Evolutionary conservation across 192 early-diverging fungal species (phyloP).

Genomic region (Rhizophagus sp.): DNA sequence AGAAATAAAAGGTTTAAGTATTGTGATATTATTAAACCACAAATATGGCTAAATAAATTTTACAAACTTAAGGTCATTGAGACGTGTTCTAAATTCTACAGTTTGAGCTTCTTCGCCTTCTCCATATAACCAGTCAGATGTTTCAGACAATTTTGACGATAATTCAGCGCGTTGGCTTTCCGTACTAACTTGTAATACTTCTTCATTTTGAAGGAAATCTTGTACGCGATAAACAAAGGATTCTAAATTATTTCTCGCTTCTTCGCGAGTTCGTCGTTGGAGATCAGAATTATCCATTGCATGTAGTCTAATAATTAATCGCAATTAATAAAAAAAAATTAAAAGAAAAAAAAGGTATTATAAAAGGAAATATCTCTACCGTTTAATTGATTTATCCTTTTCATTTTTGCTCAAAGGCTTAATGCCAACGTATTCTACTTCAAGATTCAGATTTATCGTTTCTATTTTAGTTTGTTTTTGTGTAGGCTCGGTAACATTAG

Average conservation of each 20-base stretch:
- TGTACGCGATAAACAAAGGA: constrained; percentile 85
- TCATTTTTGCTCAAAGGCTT: constrained; percentile 47
- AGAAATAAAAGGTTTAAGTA: neutral
- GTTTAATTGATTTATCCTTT: constrained; percentile 39
- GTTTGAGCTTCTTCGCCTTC: constrained; percentile 76
- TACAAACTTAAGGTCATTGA: constrained; percentile 48
- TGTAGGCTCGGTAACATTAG: constrained; percentile 27
- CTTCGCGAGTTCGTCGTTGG: constrained; percentile 69
- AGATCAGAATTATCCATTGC: constrained; percentile 75
- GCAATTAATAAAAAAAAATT: neutral
- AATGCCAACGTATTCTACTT: constrained; percentile 56
- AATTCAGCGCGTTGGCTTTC: constrained; percentile 71
- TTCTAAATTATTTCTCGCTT: constrained; percentile 87
- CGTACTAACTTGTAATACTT: constrained; percentile 65
- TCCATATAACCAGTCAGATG: constrained; percentile 87
- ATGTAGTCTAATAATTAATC: constrained; percentile 37
- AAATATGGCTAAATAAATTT: neutral
- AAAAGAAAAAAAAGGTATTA: constrained; percentile 36
- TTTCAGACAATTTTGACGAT: constrained; percentile 51
- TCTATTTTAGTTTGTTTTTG: constrained; percentile 44
- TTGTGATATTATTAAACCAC: neutral
- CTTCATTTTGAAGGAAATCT: constrained; percentile 81
- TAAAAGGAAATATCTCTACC: constrained; percentile 17
- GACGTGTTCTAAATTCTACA: constrained; percentile 52
- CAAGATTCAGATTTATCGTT: constrained; percentile 61